These are phyloP conservation scores for Ceratocystis huliohia DNA, from an alignment of 2,329 filamentous ascomycete species.

Conservation along the genomic window DNA sequence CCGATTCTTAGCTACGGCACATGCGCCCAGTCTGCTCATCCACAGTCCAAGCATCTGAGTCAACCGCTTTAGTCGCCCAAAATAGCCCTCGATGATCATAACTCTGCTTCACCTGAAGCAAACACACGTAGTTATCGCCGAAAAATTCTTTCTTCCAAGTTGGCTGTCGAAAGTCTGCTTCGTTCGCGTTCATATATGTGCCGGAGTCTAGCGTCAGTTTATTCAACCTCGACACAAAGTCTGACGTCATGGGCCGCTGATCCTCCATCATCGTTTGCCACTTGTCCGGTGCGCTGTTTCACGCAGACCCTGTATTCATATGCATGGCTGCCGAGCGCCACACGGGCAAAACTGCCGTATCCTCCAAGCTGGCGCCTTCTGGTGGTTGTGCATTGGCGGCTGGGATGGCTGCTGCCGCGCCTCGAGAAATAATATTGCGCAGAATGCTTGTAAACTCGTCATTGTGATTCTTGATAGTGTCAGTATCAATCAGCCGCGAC, in stretches of 20 bases:
- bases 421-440: slow-evolving; percentile 26
- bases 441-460: slow-evolving; percentile 27
- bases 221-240: slow-evolving; percentile 27
- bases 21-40: slow-evolving; percentile 30
- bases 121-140: slow-evolving; percentile 33
- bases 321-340: slow-evolving; percentile 22
- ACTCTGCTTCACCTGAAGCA: slow-evolving; percentile 37
- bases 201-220: slow-evolving; percentile 32
- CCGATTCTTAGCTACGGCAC: slow-evolving; percentile 26
- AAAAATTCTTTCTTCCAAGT: slow-evolving; percentile 36
- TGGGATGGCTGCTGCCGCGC: slow-evolving; percentile 29
- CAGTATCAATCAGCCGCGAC: slow-evolving; percentile 33
- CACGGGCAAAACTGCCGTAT: slow-evolving; percentile 23
- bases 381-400: slow-evolving; percentile 27
- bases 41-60: slow-evolving; percentile 38
- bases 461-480: slow-evolving; percentile 27
- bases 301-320: slow-evolving; percentile 12
- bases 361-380: slow-evolving; percentile 23
- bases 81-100: slow-evolving; percentile 38
- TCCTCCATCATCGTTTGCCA: slow-evolving; percentile 16
- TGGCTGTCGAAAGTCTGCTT: slow-evolving; percentile 36
- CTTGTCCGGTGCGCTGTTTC: slow-evolving; percentile 13
- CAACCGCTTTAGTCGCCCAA: slow-evolving; percentile 38
- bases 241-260: slow-evolving; percentile 24
- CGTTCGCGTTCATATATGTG: slow-evolving; percentile 40